Evolutionary conservation across 192 early-diverging fungal species (phyloP), one percentile per base, ranked within the genome.

Genomic region (Mortierella antarctica): DNA sequence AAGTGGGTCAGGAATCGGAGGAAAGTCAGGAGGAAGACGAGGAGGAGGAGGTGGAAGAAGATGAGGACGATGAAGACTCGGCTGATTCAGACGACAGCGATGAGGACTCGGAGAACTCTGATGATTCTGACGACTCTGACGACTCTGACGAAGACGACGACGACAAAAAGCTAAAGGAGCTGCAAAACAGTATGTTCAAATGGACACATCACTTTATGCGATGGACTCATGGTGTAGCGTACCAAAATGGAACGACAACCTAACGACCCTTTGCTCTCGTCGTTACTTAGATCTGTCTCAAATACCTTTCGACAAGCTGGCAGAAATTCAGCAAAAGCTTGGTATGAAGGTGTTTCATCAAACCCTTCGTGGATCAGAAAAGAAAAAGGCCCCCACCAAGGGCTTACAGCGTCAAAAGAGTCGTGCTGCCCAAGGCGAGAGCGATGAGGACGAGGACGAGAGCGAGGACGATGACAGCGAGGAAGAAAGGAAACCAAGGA

Each of bases 291-390:
- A 73, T 74, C 87, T 96, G 6, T 91, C 93, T 7, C 90, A 93
- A 55, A 89, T 95, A 17, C 89, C 94, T 9, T 96, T 96, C 74
- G 91, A 90, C 69, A 89, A 95, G 65, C 76, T 95, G 23, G 86
- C 93, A 57, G 90, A 93, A 56, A 90, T 95, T 31, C 92, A 95
- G 83, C 77, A 89, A 64, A 92, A 92, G 63, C 76, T 94, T 60
- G 92, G 91, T 15, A 84, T 84, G 70, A 90, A 92, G 59, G 88
- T 86, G 46, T 91, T 92, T 53, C 88, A 88, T 63, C 67, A 86
- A 61, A 82, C 85, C 14, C 74, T 77, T 44, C 71, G 84, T 2
- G 78, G 81, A 50, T 80, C 71, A 55, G 74, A 78, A 45, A 70
- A 70, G 63, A 70, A 78, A 48, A 78, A 70, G 50, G 53, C 40